A percentile compares a stretch with the other conserved stretches of the same genome.
Evolutionary conservation across 2,329 filamentous ascomycete genomes (phyloP).

Genomic region (Pseudonectria foliicola): DNA sequence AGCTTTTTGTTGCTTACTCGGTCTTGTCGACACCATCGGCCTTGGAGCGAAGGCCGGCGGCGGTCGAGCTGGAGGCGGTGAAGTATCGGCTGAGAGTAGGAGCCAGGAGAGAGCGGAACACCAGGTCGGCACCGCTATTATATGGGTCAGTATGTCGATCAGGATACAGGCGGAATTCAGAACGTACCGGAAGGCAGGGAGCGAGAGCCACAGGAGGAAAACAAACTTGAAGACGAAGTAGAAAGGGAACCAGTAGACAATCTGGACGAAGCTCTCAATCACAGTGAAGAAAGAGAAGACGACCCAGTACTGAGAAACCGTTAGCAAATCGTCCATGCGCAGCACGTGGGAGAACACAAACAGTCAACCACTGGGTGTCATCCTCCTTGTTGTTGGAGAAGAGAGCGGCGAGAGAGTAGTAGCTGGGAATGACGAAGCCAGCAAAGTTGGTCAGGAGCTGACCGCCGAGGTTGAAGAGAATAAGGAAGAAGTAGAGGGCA

Average conservation of each 20-base stretch:
- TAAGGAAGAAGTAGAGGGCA: slow-evolving; percentile 81
- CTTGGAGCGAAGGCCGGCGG: slow-evolving; percentile 82
- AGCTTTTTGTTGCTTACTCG: slow-evolving; percentile 41
- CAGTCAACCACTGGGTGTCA: slow-evolving; percentile 74
- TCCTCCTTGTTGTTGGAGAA: slow-evolving; percentile 66
- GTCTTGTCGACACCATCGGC: slow-evolving; percentile 69
- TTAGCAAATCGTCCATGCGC: slow-evolving; percentile 25
- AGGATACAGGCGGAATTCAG: not conserved
- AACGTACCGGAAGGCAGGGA: slow-evolving; percentile 84
- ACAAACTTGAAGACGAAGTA: slow-evolving; percentile 99
- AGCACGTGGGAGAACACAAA: slow-evolving; percentile 34
- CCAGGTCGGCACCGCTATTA: slow-evolving; percentile 79
- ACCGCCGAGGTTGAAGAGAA: slow-evolving; percentile 87
- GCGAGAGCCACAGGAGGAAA: slow-evolving; percentile 94
- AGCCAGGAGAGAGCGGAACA: slow-evolving; percentile 94
- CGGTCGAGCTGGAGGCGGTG: slow-evolving; percentile 59
- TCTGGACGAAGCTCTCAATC: slow-evolving; percentile 72
- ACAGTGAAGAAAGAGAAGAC: slow-evolving; percentile 78
- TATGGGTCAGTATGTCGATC: slow-evolving; percentile 8
- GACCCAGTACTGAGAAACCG: slow-evolving; percentile 68
- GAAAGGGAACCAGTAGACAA: slow-evolving; percentile 95
- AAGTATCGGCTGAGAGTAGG: slow-evolving; percentile 94
- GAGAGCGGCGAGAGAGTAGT: slow-evolving; percentile 75
- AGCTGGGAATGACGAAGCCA: slow-evolving; percentile 74
- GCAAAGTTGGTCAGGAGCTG: slow-evolving; percentile 83